Evolutionary conservation across 495 filamentous ascomycete genomes (phyloP).

Genomic region (Filosporella fistucella): DNA sequence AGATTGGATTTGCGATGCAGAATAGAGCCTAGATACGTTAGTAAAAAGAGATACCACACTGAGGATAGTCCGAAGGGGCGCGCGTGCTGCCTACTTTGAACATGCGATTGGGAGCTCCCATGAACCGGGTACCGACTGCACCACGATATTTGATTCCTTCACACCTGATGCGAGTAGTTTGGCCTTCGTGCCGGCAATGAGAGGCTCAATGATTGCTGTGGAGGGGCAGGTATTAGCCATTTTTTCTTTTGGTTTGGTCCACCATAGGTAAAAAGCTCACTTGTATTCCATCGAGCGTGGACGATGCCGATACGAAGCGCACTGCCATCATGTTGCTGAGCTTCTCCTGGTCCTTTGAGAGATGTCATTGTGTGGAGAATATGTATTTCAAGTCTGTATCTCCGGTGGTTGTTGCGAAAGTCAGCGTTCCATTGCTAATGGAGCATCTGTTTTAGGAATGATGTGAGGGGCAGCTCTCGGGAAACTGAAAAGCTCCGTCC

Average conservation of each 20-base stretch:
- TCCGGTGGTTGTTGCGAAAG: too few relatives aligned
- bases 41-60: background rate
- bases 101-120: constrained; percentile 57
- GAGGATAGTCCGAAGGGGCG: background rate
- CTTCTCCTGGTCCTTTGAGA: constrained; percentile 58
- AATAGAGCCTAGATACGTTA: constrained; percentile 61
- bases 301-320: constrained; percentile 87
- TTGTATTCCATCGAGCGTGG: constrained; percentile 88
- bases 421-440: too few relatives aligned
- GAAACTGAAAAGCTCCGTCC: background rate
- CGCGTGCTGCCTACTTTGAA: constrained; percentile 19
- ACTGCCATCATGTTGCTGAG: constrained; percentile 56
- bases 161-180: constrained; percentile 68
- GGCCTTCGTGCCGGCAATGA: constrained; percentile 69
- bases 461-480: constrained; percentile 11
- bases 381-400: too few relatives aligned
- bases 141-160: constrained; percentile 77
- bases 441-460: constrained; percentile 3
- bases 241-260: background rate
- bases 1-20: constrained; percentile 82
- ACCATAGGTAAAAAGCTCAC: constrained; percentile 5
- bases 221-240: background rate
- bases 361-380: constrained; percentile 15
- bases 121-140: constrained; percentile 85
- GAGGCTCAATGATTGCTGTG: constrained; percentile 58